Evolutionary conservation across 129 eudicot species (phyloP).

Genomic region (Flaveria linearis): DNA sequence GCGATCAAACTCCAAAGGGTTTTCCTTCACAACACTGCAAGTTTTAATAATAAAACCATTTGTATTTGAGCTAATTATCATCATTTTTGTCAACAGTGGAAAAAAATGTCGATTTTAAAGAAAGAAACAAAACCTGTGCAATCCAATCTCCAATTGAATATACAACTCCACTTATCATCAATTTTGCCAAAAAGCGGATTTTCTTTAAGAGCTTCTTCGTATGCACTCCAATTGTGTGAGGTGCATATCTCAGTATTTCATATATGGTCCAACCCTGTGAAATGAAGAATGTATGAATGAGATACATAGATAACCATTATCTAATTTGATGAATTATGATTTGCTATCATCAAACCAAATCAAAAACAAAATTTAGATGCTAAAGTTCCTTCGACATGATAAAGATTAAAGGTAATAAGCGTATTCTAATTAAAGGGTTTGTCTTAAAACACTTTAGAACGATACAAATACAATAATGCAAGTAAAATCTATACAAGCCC

Average conservation of each 20-base stretch:
- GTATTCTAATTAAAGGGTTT: too few relatives aligned
- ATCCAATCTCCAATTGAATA: conserved; percentile 94
- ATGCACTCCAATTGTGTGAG: conserved; percentile 91
- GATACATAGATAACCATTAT: neutral
- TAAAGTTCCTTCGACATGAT: too few relatives aligned
- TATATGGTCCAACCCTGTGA: conserved; percentile 84
- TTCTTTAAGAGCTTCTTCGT: conserved; percentile 81
- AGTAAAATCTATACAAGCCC: neutral
- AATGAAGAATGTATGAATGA: neutral
- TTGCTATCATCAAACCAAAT: too few relatives aligned
- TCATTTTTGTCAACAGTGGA: neutral
- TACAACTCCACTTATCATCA: conserved; percentile 85
- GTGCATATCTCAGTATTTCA: conserved; percentile 80
- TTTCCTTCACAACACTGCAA: conserved; percentile 80
- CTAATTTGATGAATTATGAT: neutral
- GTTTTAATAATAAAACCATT: neutral
- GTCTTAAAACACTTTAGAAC: too few relatives aligned
- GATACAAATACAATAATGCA: neutral
- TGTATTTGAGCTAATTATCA: neutral
- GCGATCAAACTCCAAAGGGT: conserved; percentile 83
- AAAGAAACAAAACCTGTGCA: conserved; percentile 57
- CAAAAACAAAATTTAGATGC: too few relatives aligned
- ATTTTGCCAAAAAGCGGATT: conserved; percentile 80
- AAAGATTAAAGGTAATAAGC: too few relatives aligned
- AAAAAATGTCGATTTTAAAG: neutral